Conservation (phyloP, 164 flowering plant genomes). For the Stephania japonica region DNA sequence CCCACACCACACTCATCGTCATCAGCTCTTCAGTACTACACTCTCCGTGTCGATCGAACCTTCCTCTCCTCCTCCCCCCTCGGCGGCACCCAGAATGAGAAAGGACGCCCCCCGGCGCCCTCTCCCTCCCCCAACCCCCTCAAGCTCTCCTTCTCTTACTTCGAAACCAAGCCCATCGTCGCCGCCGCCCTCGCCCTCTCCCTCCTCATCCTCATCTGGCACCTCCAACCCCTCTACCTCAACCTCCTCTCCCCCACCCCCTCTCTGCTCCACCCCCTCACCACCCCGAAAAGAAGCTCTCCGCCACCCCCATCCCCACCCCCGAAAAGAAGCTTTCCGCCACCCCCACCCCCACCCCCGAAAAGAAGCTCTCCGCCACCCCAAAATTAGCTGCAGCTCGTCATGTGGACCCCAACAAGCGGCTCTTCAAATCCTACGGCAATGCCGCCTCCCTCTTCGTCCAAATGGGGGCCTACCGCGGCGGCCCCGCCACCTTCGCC, state of each 20-base stretch:
- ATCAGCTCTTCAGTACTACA: not conserved
- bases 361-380: no score
- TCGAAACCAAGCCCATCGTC: conserved; percentile 51
- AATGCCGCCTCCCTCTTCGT: conserved; percentile 59
- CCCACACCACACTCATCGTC: no score
- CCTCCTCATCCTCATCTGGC: conserved; percentile 47
- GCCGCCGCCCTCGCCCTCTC: conserved; percentile 42
- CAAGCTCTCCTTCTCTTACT: conserved; percentile 25
- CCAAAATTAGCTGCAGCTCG: no score
- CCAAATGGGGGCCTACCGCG: conserved; percentile 71
- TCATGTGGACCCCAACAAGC: conserved; percentile 55
- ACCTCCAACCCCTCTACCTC: conserved; percentile 44
- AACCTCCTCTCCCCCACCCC: conserved; percentile 24
- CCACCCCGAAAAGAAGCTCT: conserved; percentile 10
- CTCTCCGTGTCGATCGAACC: not conserved
- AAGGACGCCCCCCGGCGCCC: not conserved
- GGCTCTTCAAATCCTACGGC: conserved; percentile 42
- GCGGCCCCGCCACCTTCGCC: conserved; percentile 53
- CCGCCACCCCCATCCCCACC: conserved; percentile 2
- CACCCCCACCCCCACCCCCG: no score
- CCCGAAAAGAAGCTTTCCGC: no score
- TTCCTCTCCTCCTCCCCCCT: not conserved
- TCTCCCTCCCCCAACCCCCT: conserved; percentile 3
- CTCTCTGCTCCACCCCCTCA: conserved; percentile 15
- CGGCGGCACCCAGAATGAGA: not conserved